Conservation (phyloP, 306 rosid genomes). For the Prunus kanzakura region DNA sequence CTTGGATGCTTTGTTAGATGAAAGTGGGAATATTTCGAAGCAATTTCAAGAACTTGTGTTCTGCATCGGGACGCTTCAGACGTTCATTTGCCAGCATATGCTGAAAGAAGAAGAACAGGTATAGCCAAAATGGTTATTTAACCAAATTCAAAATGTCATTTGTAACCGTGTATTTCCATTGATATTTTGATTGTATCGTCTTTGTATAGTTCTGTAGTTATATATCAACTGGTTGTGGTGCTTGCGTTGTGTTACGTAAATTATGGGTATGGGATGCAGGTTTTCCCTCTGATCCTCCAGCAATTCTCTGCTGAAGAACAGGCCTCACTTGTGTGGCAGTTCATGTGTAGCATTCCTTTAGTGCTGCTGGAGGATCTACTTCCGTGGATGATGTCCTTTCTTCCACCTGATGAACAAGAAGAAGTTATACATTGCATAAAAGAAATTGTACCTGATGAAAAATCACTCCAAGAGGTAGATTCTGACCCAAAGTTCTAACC, state of each 20-base stretch:
- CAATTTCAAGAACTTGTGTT: slow-evolving; percentile 68
- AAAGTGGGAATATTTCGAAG: slow-evolving; percentile 34
- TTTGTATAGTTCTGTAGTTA: too few species aligned
- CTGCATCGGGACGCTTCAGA: slow-evolving; percentile 61
- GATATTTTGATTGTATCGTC: background rate
- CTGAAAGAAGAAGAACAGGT: slow-evolving; percentile 95
- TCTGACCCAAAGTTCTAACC: slow-evolving; percentile 17
- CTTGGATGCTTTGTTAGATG: slow-evolving; percentile 47
- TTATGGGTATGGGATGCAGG: slow-evolving; percentile 41
- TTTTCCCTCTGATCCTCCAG: slow-evolving; percentile 70
- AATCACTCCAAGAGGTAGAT: slow-evolving; percentile 71
- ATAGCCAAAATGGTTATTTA: background rate
- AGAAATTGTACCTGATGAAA: slow-evolving; percentile 65
- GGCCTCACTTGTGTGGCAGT: slow-evolving; percentile 86
- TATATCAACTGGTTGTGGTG: too few species aligned
- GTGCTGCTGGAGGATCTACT: slow-evolving; percentile 61
- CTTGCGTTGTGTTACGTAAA: background rate
- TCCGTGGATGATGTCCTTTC: slow-evolving; percentile 65
- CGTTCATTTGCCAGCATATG: slow-evolving; percentile 67
- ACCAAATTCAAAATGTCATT: background rate
- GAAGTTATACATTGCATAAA: slow-evolving; percentile 55
- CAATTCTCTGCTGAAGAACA: slow-evolving; percentile 66
- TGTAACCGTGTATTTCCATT: background rate
- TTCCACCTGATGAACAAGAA: slow-evolving; percentile 52
- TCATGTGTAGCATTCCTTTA: slow-evolving; percentile 80